Conservation (phyloP, 768 basidiomycete species). For the Tulasnella sp. region DNA sequence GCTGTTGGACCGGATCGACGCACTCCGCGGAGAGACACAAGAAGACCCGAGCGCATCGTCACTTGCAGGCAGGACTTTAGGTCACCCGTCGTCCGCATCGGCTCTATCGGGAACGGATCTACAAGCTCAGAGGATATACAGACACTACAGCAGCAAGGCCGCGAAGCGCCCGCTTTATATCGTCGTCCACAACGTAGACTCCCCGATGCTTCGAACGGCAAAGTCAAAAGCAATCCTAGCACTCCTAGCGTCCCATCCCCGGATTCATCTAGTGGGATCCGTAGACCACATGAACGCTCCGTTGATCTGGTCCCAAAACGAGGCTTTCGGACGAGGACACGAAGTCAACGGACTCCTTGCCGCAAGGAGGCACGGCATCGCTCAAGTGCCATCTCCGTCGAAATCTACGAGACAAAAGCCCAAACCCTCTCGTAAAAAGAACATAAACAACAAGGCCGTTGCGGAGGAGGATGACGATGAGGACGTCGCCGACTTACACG, state of each 20-base stretch:
- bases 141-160: slow-evolving; percentile 38
- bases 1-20: slow-evolving; percentile 48
- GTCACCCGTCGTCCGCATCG: slow-evolving; percentile 17
- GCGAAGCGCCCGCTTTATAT: slow-evolving; percentile 48
- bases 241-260: slow-evolving; percentile 57
- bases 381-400: slow-evolving; percentile 1
- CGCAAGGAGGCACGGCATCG: neutral
- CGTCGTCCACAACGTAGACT: slow-evolving; percentile 83
- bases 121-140: slow-evolving; percentile 52
- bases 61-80: neutral
- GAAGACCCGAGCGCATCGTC: slow-evolving; percentile 16
- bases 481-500: slow-evolving; percentile 1
- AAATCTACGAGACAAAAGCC: neutral
- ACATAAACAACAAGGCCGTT: slow-evolving; percentile 11
- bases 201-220: slow-evolving; percentile 49
- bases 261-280: slow-evolving; percentile 74
- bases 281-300: slow-evolving; percentile 81
- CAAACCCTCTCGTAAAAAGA: neutral
- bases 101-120: slow-evolving; percentile 38
- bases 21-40: slow-evolving; percentile 21
- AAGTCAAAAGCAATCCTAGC: slow-evolving; percentile 58
- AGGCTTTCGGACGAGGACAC: slow-evolving; percentile 40
- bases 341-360: too few species aligned
- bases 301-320: slow-evolving; percentile 69
- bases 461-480: neutral